A percentile compares a stretch with the other conserved stretches of the same genome.
phyloP scores from a whole-genome alignment of 441 rosid genomes.

The Syzygium malaccense region DNA sequence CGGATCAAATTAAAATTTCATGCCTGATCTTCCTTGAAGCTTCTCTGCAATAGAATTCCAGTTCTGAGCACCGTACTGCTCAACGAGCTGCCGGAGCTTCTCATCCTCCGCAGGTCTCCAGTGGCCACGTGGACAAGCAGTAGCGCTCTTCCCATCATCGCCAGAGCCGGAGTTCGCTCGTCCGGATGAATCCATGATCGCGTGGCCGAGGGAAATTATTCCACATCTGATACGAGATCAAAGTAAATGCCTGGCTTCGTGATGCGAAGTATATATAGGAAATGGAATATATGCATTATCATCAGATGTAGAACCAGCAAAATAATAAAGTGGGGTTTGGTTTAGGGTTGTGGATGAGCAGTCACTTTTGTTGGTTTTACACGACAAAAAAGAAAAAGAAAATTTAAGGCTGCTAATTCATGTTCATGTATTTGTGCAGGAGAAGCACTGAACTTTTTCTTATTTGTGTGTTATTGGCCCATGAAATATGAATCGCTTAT shows the following conservation, averaged over 20 bases:
- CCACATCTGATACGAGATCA: constrained; percentile 16
- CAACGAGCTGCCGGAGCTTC: constrained; percentile 35
- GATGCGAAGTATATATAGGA: constrained; percentile 23
- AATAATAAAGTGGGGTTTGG: constrained; percentile 48
- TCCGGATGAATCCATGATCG: constrained; percentile 31
- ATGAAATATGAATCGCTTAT: not conserved
- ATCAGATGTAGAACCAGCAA: constrained; percentile 7
- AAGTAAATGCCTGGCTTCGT: constrained; percentile 6
- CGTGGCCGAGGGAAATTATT: constrained; percentile 2
- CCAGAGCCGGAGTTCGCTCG: constrained; percentile 12
- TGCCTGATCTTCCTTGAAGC: constrained; percentile 48
- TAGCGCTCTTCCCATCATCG: constrained; percentile 28
- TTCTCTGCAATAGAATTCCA: constrained; percentile 46
- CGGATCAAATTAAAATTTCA: not conserved
- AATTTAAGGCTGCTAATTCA: not conserved
- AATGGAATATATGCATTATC: not conserved
- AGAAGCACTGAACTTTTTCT: not conserved
- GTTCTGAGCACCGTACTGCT: constrained; percentile 39
- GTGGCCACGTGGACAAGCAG: constrained; percentile 29
- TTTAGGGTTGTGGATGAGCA: constrained; percentile 30
- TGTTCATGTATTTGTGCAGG: not conserved
- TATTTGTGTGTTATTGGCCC: not conserved
- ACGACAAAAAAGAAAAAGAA: not conserved
- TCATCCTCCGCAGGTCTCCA: constrained; percentile 43
- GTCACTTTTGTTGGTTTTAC: not conserved